phyloP scores from a whole-genome alignment of 805 yeast species.

The Metschnikowia matae region DNA sequence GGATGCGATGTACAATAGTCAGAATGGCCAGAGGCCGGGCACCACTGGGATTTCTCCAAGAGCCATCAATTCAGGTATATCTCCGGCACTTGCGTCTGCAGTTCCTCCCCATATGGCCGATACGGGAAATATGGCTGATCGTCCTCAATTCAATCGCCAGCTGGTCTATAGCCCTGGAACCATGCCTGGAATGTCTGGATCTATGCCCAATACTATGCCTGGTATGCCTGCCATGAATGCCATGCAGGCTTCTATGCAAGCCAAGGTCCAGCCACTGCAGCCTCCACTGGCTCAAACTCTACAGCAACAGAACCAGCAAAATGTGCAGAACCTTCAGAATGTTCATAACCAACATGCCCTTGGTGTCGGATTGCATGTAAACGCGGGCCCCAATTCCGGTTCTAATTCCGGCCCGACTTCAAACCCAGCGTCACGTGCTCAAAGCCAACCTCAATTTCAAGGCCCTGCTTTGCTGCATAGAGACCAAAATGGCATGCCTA shows the following conservation, averaged over 20 bases:
- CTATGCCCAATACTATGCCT: no score
- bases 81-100: background rate
- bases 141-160: conserved; percentile 3
- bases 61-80: background rate
- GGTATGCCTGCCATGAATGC: no score
- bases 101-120: conserved; percentile 2
- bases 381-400: background rate
- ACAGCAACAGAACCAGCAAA: conserved; percentile 10
- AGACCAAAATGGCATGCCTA: background rate
- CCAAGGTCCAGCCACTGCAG: conserved; percentile 6
- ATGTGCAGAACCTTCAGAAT: conserved; percentile 1
- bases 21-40: background rate
- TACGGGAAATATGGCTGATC: background rate
- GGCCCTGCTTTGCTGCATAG: background rate
- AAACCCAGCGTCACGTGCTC: background rate
- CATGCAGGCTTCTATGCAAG: conserved; percentile 5
- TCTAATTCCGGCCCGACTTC: background rate
- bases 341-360: background rate
- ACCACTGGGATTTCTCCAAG: background rate
- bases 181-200: background rate
- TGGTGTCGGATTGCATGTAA: background rate
- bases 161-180: conserved; percentile 4
- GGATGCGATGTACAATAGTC: conserved; percentile 3
- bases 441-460: background rate
- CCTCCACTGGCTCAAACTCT: background rate